phyloP scores from a whole-genome alignment of 768 basidiomycete species.

The Epithele typhae region DNA sequence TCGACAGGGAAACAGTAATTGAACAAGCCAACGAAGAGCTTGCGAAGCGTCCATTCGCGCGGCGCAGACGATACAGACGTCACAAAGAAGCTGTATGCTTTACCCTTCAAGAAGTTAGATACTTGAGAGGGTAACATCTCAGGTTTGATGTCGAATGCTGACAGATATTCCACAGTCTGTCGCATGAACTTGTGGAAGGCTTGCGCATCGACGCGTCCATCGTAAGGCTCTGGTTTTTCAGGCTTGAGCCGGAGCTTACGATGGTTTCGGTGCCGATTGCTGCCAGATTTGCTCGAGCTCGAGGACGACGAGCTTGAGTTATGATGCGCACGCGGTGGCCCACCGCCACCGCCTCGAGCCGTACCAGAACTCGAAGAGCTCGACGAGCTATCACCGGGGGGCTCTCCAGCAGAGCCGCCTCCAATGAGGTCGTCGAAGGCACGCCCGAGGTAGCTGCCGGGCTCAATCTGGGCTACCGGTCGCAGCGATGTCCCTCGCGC shows the following conservation, averaged over 20 bases:
- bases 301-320: not conserved
- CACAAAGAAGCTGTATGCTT: conserved; percentile 23
- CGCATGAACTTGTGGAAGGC: conserved; percentile 14
- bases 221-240: conserved; percentile 9
- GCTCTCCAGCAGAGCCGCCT: not conserved
- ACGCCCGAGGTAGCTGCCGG: conserved; percentile 8
- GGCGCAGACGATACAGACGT: conserved; percentile 11
- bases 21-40: conserved; percentile 16
- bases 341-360: not conserved
- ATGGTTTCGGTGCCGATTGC: not conserved
- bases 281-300: not conserved
- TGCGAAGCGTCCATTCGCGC: conserved; percentile 10
- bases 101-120: conserved; percentile 16
- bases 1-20: conserved; percentile 22
- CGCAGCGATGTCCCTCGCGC: conserved; percentile 1
- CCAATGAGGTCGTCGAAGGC: conserved; percentile 2
- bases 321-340: not conserved
- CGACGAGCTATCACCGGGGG: not conserved
- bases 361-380: not conserved
- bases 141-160: not conserved
- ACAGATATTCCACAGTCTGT: conserved; percentile 7
- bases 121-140: not conserved
- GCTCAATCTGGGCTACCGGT: too few relatives aligned
- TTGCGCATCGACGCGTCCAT: conserved; percentile 5
- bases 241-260: conserved; percentile 5